These are phyloP conservation scores for Dipodascus albidus DNA, from an alignment of 805 yeast species.

Conservation along the genomic window DNA sequence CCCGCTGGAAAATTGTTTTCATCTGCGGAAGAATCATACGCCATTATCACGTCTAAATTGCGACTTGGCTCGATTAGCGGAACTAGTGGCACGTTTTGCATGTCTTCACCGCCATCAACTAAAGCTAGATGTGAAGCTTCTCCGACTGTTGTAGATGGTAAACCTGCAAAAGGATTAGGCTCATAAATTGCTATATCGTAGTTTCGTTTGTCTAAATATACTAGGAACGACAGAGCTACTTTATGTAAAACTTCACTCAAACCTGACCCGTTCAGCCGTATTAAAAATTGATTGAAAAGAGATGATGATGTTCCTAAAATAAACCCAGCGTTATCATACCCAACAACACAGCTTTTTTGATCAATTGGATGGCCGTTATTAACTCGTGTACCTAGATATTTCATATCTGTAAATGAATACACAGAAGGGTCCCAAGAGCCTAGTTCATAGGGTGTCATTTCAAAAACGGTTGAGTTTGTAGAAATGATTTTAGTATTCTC, in stretches of 20 bases:
- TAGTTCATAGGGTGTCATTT: conserved; percentile 47
- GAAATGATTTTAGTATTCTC: conserved; percentile 37
- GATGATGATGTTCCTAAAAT: conserved; percentile 5
- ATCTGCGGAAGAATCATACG: conserved; percentile 27
- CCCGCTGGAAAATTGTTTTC: conserved; percentile 32
- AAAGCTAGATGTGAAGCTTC: conserved; percentile 33
- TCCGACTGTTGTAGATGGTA: conserved; percentile 20
- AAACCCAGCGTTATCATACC: not conserved
- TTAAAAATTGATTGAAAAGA: conserved; percentile 22
- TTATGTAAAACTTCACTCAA: not conserved
- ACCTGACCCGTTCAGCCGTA: conserved; percentile 9
- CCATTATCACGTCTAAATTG: conserved; percentile 49
- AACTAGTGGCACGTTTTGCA: conserved; percentile 54
- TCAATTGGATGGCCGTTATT: conserved; percentile 42
- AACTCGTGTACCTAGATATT: conserved; percentile 59
- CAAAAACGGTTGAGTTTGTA: conserved; percentile 48
- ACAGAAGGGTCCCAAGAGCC: conserved; percentile 85
- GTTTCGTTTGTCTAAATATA: not conserved
- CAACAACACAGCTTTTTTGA: conserved; percentile 37
- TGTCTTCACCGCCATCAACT: conserved; percentile 75
- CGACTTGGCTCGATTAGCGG: conserved; percentile 49
- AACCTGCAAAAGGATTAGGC: conserved; percentile 37
- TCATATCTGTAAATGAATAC: conserved; percentile 47
- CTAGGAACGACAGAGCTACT: not conserved
- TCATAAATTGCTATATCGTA: conserved; percentile 38